A percentile compares a stretch with the other conserved stretches of the same genome.
Conservation (phyloP, 768 basidiomycete species). For the Lyophyllum shimeji region DNA sequence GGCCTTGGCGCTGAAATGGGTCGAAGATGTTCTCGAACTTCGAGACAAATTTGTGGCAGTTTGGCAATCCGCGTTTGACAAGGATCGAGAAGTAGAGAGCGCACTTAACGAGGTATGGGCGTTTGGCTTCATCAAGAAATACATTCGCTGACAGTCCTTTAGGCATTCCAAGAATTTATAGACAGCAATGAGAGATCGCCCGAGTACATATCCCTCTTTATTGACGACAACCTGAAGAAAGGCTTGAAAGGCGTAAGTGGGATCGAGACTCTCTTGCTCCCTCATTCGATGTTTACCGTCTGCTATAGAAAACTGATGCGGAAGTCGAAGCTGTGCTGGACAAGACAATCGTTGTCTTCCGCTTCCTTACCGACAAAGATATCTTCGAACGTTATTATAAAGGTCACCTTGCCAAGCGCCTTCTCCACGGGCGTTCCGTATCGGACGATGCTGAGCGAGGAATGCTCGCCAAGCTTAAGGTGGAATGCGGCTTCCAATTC, state of each 20-base stretch:
- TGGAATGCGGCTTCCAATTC: constrained; percentile 95
- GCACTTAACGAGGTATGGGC: constrained; percentile 76
- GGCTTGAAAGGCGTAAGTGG: constrained; percentile 87
- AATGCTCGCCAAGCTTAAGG: constrained; percentile 96
- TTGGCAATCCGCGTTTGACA: constrained; percentile 68
- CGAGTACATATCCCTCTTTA: constrained; percentile 94
- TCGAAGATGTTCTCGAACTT: constrained; percentile 84
- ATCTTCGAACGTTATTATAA: constrained; percentile 99
- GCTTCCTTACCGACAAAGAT: constrained; percentile 93
- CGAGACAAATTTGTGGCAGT: constrained; percentile 89
- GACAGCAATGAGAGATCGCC: constrained; percentile 86
- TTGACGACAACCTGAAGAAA: constrained; percentile 94
- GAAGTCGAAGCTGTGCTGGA: constrained; percentile 91
- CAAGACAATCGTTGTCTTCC: constrained; percentile 95
- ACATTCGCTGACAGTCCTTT: background rate
- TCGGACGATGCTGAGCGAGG: constrained; percentile 98
- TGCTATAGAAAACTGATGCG: constrained; percentile 82
- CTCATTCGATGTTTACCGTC: constrained; percentile 4
- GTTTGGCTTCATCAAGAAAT: background rate
- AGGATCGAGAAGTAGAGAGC: constrained; percentile 76
- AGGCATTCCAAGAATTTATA: constrained; percentile 94
- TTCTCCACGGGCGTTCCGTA: constrained; percentile 82
- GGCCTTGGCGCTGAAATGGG: constrained; percentile 82
- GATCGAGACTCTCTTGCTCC: background rate
- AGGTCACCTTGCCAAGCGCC: constrained; percentile 88